These are phyloP conservation scores for Hortaea sp. DNA, from an alignment of 2,329 filamentous ascomycete genomes.

Conservation along the genomic window DNA sequence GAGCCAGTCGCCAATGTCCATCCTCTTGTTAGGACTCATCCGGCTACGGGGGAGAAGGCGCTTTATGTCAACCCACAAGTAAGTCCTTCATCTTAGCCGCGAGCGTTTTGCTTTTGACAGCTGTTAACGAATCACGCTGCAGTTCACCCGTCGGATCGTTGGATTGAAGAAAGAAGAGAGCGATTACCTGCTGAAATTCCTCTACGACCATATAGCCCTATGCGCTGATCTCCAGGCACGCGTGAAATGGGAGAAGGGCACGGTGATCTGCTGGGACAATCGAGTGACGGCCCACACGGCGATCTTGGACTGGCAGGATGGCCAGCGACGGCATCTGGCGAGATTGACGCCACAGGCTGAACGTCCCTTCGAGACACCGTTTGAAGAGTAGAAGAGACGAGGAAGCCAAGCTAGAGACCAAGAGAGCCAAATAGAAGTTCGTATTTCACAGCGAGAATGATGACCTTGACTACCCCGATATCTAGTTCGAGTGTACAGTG, in stretches of 20 bases:
- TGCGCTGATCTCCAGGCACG: conserved; percentile 64
- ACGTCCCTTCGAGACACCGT: conserved; percentile 57
- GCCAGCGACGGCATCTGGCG: conserved; percentile 67
- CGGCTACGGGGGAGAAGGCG: conserved; percentile 70
- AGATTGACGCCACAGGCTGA: conserved; percentile 78
- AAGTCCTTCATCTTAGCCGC: not conserved
- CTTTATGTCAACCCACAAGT: conserved; percentile 64
- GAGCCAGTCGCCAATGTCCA: conserved; percentile 67
- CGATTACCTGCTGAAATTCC: conserved; percentile 64
- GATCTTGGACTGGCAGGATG: conserved; percentile 70
- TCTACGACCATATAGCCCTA: conserved; percentile 64
- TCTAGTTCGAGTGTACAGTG: no score
- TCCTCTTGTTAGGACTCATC: conserved; percentile 72
- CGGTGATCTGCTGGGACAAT: conserved; percentile 82
- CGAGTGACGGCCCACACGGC: conserved; percentile 70
- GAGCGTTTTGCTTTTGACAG: not conserved
- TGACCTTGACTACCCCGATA: no score
- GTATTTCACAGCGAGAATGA: no score
- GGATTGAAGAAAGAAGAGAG: conserved; percentile 82
- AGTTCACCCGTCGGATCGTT: conserved; percentile 74
- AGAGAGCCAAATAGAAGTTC: no score
- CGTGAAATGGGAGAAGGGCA: conserved; percentile 68
- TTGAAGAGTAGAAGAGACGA: conserved; percentile 21
- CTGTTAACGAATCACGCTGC: not conserved
- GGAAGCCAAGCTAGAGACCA: no score